Evolutionary conservation across 106 monocot genomes (phyloP), one percentile per base, ranked within the genome.

Genomic region (Triglochin maritima): DNA sequence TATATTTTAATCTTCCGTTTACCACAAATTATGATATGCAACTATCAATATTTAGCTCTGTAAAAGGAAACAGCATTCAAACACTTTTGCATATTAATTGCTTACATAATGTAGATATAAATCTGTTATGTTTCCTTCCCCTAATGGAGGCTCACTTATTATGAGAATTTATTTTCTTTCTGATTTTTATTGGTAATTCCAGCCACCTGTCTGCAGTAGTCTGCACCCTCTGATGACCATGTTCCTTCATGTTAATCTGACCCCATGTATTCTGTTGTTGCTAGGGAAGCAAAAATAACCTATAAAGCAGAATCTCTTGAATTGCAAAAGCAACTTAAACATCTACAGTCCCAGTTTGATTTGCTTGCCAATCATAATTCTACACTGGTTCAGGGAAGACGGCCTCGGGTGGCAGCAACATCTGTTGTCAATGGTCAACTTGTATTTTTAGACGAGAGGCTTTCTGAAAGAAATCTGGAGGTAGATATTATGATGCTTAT

Each of bases 341-440:
- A 81, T 5, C 81, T 89, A 62, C 92, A 99, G 57, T 75, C 80
- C 67, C 88, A 86, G 50, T 92, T 81, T 77, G 88, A 92, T 80
- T 71, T 99, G 64, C 84, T 99, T 72, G 82, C 75, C 51, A 73
- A 77, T 72, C 86, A 99, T 76, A 79, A 81, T 77, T 99, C 98
- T 56, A 9, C 86, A 79, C 80, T 99, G 67, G 81, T 85, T 67
- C 92, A 92, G 74, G 92, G 98, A 71, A 84, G 86, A 72, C 82
- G 86, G 64, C 69, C 84, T 75, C 73, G 98, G 44, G 71, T 86
- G 14, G 77, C 78, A 29, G 84, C 89, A 60, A 79, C 86, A 57
- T 89, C 98, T 68, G 55, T 80, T 52, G 84, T 92, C 46, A 92
- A 82, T 75, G 92, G 68, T 64, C 72, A 89, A 41, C 86, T 92